phyloP scores from a whole-genome alignment of 306 rosid genomes.

The Rosa multiflora region DNA sequence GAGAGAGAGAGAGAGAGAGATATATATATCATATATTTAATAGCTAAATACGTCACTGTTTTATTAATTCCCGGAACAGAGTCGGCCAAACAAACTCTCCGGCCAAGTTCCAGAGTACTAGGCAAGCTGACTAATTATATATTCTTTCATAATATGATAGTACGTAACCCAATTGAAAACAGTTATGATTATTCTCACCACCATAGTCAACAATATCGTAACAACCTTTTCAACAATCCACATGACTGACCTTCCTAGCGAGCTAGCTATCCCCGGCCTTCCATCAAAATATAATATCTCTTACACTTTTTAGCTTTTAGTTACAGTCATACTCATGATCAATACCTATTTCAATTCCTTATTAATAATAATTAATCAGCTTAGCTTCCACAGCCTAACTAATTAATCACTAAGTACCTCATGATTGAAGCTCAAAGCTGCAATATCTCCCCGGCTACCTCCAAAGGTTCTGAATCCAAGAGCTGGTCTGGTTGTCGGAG shows the following conservation, averaged over 20 bases:
- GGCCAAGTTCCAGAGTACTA: slow-evolving; percentile 34
- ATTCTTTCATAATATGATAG: slow-evolving; percentile 5
- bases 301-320: background rate
- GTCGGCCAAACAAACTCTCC: slow-evolving; percentile 72
- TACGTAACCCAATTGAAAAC: slow-evolving; percentile 56
- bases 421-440: slow-evolving; percentile 39
- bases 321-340: background rate
- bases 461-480: slow-evolving; percentile 18
- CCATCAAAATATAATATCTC: slow-evolving; percentile 6
- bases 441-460: slow-evolving; percentile 12
- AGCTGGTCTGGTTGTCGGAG: background rate
- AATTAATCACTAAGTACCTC: slow-evolving; percentile 52
- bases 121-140: background rate
- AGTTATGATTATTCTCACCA: slow-evolving; percentile 65
- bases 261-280: background rate
- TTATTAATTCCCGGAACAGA: slow-evolving; percentile 48
- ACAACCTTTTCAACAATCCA: slow-evolving; percentile 45
- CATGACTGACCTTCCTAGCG: slow-evolving; percentile 17
- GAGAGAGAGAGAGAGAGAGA: background rate
- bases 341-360: background rate
- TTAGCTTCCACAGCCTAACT: background rate
- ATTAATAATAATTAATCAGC: background rate
- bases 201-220: slow-evolving; percentile 76
- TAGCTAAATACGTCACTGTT: slow-evolving; percentile 57
- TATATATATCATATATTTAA: slow-evolving; percentile 31